These are phyloP conservation scores for Kodamaea nitidulidarum DNA, from an alignment of 805 yeast species.

Conservation along the genomic window DNA sequence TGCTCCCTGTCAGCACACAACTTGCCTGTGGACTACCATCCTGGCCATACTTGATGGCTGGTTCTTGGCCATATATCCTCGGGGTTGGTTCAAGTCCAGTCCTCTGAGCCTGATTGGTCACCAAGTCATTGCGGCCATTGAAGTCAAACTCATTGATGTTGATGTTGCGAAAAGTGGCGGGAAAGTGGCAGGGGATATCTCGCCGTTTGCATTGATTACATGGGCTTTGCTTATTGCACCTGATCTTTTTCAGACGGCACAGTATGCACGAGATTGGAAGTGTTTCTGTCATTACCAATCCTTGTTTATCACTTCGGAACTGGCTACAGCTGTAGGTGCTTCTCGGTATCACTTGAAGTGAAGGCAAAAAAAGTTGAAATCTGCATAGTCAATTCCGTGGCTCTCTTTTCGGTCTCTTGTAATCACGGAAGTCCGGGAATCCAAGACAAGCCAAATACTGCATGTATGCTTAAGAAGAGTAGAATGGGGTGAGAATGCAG, in stretches of 20 bases:
- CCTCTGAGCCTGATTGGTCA: background rate
- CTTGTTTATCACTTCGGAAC: too few relatives aligned
- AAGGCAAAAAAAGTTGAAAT: too few relatives aligned
- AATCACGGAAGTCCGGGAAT: too few relatives aligned
- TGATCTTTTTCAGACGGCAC: constrained; percentile 33
- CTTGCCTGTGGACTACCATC: background rate
- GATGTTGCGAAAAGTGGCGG: constrained; percentile 45
- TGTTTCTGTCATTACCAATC: constrained; percentile 17
- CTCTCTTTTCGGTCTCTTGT: too few relatives aligned
- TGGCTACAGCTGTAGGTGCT: too few relatives aligned
- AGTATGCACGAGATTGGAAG: constrained; percentile 35
- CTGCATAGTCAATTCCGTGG: too few relatives aligned
- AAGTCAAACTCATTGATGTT: constrained; percentile 20
- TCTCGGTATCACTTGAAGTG: too few relatives aligned
- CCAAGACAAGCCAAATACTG: too few relatives aligned
- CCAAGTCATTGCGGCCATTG: constrained; percentile 2
- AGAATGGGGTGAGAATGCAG: too few relatives aligned
- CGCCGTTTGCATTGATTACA: constrained; percentile 41
- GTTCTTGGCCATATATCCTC: background rate
- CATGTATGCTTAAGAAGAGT: too few relatives aligned
- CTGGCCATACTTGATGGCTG: background rate
- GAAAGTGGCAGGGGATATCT: constrained; percentile 40
- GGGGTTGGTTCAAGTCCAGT: background rate
- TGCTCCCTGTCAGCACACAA: constrained; percentile 6
- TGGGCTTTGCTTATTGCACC: constrained; percentile 33